phyloP scores from a whole-genome alignment of 768 basidiomycete genomes.

The Coprinellus micaceus region DNA sequence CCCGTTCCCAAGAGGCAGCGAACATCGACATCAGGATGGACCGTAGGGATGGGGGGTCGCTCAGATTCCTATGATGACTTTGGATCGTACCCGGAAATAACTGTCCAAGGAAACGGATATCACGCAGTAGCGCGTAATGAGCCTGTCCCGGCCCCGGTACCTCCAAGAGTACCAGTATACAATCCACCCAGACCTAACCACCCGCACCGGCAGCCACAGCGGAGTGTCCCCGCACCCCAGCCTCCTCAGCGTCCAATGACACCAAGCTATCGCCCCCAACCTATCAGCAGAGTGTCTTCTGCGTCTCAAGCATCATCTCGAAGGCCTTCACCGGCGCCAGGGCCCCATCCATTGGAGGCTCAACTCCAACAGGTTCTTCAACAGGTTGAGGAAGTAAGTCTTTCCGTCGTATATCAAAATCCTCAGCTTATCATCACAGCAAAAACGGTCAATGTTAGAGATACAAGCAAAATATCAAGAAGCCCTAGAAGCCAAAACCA shows the following conservation, averaged over 20 bases:
- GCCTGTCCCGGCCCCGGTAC: neutral
- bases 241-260: neutral
- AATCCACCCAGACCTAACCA: conserved; percentile 3
- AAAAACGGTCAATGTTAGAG: conserved; percentile 46
- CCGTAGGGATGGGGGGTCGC: conserved; percentile 26
- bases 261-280: neutral
- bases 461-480: conserved; percentile 43
- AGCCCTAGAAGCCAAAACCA: conserved; percentile 47
- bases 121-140: conserved; percentile 32
- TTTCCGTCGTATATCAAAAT: conserved; percentile 2
- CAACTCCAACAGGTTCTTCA: conserved; percentile 29
- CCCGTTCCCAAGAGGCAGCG: conserved; percentile 54
- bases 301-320: neutral
- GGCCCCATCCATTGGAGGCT: conserved; percentile 12
- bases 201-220: neutral
- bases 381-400: conserved; percentile 46
- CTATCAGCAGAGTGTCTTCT: neutral
- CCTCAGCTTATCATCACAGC: conserved; percentile 31
- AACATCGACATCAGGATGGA: conserved; percentile 45
- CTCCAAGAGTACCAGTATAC: conserved; percentile 12
- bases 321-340: neutral
- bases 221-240: neutral
- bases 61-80: conserved; percentile 31
- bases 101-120: conserved; percentile 53
- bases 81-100: conserved; percentile 59